Evolutionary conservation across 83 land plant species (phyloP).

Genomic region (Picea abies): DNA sequence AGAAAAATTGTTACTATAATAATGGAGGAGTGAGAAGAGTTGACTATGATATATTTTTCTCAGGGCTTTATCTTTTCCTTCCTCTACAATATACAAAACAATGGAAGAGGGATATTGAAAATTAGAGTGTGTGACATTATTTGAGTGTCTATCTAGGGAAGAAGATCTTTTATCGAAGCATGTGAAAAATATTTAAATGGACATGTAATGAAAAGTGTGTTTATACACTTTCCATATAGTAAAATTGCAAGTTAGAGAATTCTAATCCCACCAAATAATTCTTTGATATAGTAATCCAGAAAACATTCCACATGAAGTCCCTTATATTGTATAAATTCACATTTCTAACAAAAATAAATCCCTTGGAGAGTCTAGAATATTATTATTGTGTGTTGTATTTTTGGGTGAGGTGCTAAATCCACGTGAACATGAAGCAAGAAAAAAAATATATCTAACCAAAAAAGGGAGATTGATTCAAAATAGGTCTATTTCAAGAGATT

Average conservation of each 20-base stretch:
- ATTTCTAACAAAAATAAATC: no score
- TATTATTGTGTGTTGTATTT: no score
- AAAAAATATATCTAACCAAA: no score
- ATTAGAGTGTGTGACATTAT: constrained; percentile 5
- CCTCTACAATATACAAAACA: background rate
- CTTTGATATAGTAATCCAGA: constrained; percentile 3
- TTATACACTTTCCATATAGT: constrained; percentile 5
- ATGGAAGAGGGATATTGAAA: constrained; percentile 1
- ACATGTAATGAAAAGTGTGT: background rate
- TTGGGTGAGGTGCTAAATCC: no score
- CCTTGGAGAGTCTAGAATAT: no score
- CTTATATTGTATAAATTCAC: constrained; percentile 4
- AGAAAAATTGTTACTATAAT: no score
- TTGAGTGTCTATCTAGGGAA: constrained; percentile 13
- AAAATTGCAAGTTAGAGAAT: background rate
- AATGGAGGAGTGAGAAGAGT: no score
- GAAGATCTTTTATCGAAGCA: constrained; percentile 13
- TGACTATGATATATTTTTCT: background rate
- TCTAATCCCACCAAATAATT: constrained; percentile 13
- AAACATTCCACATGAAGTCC: constrained; percentile 6
- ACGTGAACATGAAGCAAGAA: no score
- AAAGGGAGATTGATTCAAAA: no score
- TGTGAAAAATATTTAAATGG: constrained; percentile 8
- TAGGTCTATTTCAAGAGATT: no score
- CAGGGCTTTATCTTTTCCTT: background rate